Evolutionary conservation across 306 rosid species (phyloP), one percentile per base, ranked within the genome.

Genomic region (Gastrolobium villosum): DNA sequence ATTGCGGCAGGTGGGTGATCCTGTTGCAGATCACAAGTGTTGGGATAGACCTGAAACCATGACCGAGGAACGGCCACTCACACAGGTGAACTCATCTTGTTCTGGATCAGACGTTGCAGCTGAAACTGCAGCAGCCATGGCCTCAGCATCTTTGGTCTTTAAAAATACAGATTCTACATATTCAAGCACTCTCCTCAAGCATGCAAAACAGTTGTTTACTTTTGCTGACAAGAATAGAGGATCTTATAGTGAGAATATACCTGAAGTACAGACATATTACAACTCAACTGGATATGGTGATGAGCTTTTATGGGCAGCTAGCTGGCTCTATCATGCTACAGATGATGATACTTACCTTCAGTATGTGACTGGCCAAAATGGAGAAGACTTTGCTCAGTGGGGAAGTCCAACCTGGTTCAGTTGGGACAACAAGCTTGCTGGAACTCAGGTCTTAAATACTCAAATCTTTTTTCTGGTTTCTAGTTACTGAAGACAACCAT

Each of bases 351-450:
- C 88, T 46, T 95, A 93, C 81, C 87, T 95, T 76, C 13, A 87
- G 40, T 95, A 86, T 63, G 99, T 90, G 80, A 80, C 88, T 52
- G 94, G 97, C 39, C 76, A 83, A 52, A 79, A 79, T 31, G 99
- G 98, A 79, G 80, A 87, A 35, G 80, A 78, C 20, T 93, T 44
- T 78, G 99, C 98, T 56, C 46, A 91, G 8, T 96, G 75, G 74
- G 98, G 89, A 81, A 85, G 86, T 76, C 98, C 99, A 10, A 89
- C 92, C 69, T 96, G 99, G 99, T 96, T 96, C 87, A 93, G 99
- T 77, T 96, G 99, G 99, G 99, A 96, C 82, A 89, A 89, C 89
- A 96, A 96, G 88, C 99, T 87, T 78, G 93, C 98, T 37, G 97
- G 97, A 83, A 86, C 97, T 53, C 99, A 96, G 87, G 98, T 91